A percentile compares a stretch with the other conserved stretches of the same genome.
phyloP scores from a whole-genome alignment of 345 rosid genomes.

The Arabidopsis thaliana region DNA sequence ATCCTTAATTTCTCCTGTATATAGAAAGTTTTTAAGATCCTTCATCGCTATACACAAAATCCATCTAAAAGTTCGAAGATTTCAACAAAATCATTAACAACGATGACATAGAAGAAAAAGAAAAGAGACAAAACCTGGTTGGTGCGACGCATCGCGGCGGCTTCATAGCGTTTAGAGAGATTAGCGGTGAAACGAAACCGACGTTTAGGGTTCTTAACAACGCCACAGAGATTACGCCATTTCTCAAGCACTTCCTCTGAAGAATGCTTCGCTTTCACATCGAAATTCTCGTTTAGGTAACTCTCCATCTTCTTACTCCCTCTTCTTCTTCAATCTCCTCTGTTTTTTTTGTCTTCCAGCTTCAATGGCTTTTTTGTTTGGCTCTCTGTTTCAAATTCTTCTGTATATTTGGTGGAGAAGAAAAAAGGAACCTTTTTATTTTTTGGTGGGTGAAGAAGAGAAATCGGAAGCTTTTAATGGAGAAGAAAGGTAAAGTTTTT shows the following conservation, averaged over 20 bases:
- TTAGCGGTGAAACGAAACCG: constrained; percentile 89
- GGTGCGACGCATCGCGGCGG: constrained; percentile 86
- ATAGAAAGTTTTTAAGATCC: constrained; percentile 22
- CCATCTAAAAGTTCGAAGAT: background rate
- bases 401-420: constrained; percentile 29
- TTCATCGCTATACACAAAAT: constrained; percentile 2
- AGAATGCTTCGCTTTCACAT: constrained; percentile 69
- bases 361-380: constrained; percentile 10
- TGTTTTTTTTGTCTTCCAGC: constrained; percentile 13
- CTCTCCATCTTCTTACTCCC: constrained; percentile 57
- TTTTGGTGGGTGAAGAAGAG: constrained; percentile 39
- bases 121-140: constrained; percentile 57
- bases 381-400: constrained; percentile 14
- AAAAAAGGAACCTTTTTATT: background rate
- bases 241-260: constrained; percentile 65
- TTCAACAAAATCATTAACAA: background rate
- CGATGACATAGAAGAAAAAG: background rate
- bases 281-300: constrained; percentile 68
- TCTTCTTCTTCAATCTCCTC: background rate
- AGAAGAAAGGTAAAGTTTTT: constrained; percentile 23
- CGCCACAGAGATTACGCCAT: constrained; percentile 74
- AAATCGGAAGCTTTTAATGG: constrained; percentile 43
- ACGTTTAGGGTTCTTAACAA: constrained; percentile 88
- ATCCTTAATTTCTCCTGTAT: constrained; percentile 84
- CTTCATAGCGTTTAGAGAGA: constrained; percentile 84